Percentiles rank a stretch among this genome's conserved stretches.
Conservation (phyloP, 2,329 filamentous ascomycete species). For the Gaeumannomyces tritici region DNA sequence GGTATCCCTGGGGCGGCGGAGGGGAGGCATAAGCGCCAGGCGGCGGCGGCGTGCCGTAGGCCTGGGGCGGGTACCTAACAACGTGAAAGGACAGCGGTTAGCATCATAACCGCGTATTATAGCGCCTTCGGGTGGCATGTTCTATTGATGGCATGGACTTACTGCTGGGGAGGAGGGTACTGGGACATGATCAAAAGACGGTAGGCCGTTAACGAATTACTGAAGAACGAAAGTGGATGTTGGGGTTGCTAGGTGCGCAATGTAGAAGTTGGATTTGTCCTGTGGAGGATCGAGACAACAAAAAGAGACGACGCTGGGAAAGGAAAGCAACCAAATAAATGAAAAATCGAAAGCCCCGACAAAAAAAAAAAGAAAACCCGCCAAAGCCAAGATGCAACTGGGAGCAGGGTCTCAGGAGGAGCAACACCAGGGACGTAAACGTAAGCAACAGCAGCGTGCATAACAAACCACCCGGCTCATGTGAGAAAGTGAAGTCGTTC, state of each 20-base stretch:
- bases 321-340: background rate
- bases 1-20: background rate
- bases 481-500: background rate
- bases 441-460: background rate
- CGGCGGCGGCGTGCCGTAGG: background rate
- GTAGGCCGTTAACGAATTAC: background rate
- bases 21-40: background rate
- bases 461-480: background rate
- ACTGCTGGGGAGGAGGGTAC: conserved; percentile 2
- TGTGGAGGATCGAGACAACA: background rate
- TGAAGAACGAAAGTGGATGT: background rate
- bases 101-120: too few relatives aligned
- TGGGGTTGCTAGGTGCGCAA: background rate
- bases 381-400: background rate
- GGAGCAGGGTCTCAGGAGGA: background rate
- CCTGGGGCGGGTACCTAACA: background rate
- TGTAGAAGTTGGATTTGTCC: background rate
- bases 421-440: background rate
- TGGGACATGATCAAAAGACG: conserved; percentile 2
- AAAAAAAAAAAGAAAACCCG: background rate
- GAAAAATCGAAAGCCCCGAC: background rate
- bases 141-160: too few relatives aligned
- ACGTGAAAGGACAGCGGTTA: too few relatives aligned
- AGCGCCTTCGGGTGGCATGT: too few relatives aligned
- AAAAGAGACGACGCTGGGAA: background rate